Evolutionary conservation across 2,329 filamentous ascomycete species (phyloP).

Genomic region (Xylaria multiplex): DNA sequence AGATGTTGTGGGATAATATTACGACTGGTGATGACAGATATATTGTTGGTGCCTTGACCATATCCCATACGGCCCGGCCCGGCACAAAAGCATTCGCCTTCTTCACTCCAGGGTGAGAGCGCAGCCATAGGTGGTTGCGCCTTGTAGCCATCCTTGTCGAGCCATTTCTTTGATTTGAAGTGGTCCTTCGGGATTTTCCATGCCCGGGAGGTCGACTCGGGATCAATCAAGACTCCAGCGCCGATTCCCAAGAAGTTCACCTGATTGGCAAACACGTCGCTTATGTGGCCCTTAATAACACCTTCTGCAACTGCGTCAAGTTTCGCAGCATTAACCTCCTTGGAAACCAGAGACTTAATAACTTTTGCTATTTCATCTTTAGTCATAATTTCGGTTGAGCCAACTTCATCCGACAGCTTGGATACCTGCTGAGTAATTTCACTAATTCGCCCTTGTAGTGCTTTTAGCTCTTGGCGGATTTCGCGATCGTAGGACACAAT

Average conservation of each 20-base stretch:
- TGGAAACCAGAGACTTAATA: constrained; percentile 55
- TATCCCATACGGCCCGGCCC: constrained; percentile 56
- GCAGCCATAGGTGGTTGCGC: constrained; percentile 61
- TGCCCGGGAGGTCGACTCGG: constrained; percentile 67
- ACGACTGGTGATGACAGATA: constrained; percentile 71
- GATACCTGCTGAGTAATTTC: constrained; percentile 46
- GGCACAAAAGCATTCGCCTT: constrained; percentile 90
- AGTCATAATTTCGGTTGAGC: constrained; percentile 48
- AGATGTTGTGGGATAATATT: constrained; percentile 73
- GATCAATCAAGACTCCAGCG: constrained; percentile 73
- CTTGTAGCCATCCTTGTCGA: constrained; percentile 42
- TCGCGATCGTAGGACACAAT: constrained; percentile 44
- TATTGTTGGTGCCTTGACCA: constrained; percentile 64
- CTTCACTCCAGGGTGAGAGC: constrained; percentile 76
- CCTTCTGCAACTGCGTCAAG: constrained; percentile 59
- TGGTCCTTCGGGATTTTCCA: constrained; percentile 53
- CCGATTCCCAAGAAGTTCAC: constrained; percentile 79
- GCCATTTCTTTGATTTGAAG: constrained; percentile 44
- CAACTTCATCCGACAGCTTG: constrained; percentile 42
- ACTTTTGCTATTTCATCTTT: constrained; percentile 55
- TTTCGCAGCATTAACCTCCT: constrained; percentile 57
- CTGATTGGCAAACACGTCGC: constrained; percentile 58
- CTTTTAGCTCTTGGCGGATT: constrained; percentile 39
- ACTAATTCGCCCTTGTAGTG: constrained; percentile 36
- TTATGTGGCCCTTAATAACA: constrained; percentile 58